Evolutionary conservation across 139 green algal genomes (phyloP), one percentile per base, ranked within the genome.

Genomic region (Chloropicon primus): DNA sequence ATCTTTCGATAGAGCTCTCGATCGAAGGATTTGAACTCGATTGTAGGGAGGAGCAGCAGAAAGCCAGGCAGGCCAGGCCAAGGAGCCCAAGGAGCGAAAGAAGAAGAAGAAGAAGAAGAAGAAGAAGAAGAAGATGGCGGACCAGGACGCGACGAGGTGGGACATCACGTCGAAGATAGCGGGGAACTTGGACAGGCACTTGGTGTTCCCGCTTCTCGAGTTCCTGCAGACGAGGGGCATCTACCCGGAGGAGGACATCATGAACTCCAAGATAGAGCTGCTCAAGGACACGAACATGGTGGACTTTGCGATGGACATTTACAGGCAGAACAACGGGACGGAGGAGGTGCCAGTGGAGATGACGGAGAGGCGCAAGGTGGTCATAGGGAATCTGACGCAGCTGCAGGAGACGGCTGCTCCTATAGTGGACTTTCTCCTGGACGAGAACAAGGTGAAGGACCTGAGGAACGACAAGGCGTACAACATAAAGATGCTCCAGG

Each of bases 281-380:
- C 87, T 99, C 25, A 81, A 90, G 28, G 93, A 95, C 54, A 99
- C 94, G 17, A 98, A 99, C 87, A 99, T 99, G 95, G 91, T 98
- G n/a, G 87, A 96, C 83, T 98, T 97, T 79, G 93, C 93, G 0
- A 96, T 96, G 88, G 95, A 99, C 73, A 96, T 98, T 79, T 89
- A 97, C 84, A 94, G 95, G 80, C 79, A 83, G 22, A 85, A 97
- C 2, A 86, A 97, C 78, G 78, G 87, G 41, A 92, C 85, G 0
- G 87, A 91, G 0, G 87, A 93, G 26, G 88, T 85, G 77, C 84
- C 85, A 25, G 53, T 71, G 2, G 74, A 80, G 83, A 82, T 88
- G 82, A 75, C 75, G 26, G 78, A 84, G 71, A 73, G 77, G 41
- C 72, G 84, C 23, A 26, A 24, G 53, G 86, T 88, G 72, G 91